Evolutionary conservation across 805 yeast genomes (phyloP).

Genomic region (baker's yeast (Saccharomyces cerevisiae)): DNA sequence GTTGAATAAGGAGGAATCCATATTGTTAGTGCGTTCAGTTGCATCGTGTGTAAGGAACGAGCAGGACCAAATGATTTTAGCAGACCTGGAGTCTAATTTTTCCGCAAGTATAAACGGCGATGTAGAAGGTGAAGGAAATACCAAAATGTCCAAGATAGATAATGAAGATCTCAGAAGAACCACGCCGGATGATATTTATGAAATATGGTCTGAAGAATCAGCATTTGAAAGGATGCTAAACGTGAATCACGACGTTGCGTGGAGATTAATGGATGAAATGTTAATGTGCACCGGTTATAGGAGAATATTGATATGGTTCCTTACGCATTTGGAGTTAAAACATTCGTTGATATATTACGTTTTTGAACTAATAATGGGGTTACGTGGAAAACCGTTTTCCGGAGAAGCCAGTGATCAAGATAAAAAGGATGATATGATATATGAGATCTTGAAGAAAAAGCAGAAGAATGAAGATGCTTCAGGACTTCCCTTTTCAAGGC

Average conservation of each 20-base stretch:
- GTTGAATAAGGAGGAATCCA: constrained; percentile 12
- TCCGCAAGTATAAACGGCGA: neutral
- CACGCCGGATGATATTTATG: constrained; percentile 46
- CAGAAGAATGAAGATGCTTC: constrained; percentile 3
- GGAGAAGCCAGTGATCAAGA: constrained; percentile 5
- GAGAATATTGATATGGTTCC: constrained; percentile 55
- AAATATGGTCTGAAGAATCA: constrained; percentile 36
- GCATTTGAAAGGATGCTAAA: constrained; percentile 46
- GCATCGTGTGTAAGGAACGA: constrained; percentile 46
- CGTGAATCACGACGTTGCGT: constrained; percentile 44
- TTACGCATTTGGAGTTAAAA: constrained; percentile 53
- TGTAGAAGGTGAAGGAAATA: neutral
- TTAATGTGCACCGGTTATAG: constrained; percentile 61
- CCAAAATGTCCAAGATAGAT: neutral
- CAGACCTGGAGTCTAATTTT: constrained; percentile 2
- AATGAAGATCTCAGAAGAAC: constrained; percentile 10
- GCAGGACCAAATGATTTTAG: constrained; percentile 28
- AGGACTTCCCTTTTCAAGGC: constrained; percentile 41
- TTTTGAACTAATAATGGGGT: constrained; percentile 48
- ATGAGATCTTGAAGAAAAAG: constrained; percentile 5
- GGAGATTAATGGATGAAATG: constrained; percentile 58
- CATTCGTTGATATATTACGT: constrained; percentile 53
- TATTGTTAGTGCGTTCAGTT: constrained; percentile 30
- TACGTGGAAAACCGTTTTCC: constrained; percentile 38
- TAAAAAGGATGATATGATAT: constrained; percentile 2